A percentile compares a stretch with the other conserved stretches of the same genome.
Evolutionary conservation across 768 basidiomycete species (phyloP).

Genomic region (Boletus bicolor): DNA sequence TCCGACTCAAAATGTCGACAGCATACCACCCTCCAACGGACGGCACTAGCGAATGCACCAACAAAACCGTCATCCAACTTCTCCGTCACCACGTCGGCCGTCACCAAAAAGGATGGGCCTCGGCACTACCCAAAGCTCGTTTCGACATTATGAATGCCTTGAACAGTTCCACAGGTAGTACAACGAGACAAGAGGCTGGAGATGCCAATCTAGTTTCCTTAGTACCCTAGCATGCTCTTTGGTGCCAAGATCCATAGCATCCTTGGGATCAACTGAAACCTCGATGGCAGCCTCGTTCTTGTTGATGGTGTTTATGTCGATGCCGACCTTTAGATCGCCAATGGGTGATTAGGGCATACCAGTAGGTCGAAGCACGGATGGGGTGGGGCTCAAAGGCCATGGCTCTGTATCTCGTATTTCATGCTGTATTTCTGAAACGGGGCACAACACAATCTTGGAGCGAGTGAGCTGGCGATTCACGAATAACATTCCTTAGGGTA

Average conservation of each 20-base stretch:
- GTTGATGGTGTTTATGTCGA: neutral
- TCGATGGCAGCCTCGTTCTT: slow-evolving; percentile 5
- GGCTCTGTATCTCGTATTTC: neutral
- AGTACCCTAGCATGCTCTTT: slow-evolving; percentile 7
- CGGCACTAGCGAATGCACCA: too few relatives aligned
- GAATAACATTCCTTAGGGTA: too few relatives aligned
- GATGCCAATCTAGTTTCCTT: slow-evolving; percentile 21
- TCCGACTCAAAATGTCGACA: too few relatives aligned
- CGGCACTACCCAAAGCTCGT: too few relatives aligned
- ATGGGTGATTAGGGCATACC: slow-evolving; percentile 4
- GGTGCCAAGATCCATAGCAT: neutral
- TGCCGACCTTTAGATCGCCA: neutral
- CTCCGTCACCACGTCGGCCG: too few relatives aligned
- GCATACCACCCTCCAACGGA: too few relatives aligned
- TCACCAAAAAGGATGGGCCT: too few relatives aligned
- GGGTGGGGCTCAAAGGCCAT: slow-evolving; percentile 2
- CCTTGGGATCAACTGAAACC: neutral
- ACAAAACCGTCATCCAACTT: too few relatives aligned
- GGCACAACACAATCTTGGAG: neutral
- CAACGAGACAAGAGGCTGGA: slow-evolving; percentile 17
- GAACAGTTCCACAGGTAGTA: slow-evolving; percentile 1
- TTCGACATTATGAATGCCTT: too few relatives aligned
- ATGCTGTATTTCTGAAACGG: neutral
- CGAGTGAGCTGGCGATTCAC: too few relatives aligned
- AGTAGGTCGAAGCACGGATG: neutral